These are phyloP conservation scores for Knufia fluminis DNA, from an alignment of 2,329 filamentous ascomycete species.

Conservation along the genomic window DNA sequence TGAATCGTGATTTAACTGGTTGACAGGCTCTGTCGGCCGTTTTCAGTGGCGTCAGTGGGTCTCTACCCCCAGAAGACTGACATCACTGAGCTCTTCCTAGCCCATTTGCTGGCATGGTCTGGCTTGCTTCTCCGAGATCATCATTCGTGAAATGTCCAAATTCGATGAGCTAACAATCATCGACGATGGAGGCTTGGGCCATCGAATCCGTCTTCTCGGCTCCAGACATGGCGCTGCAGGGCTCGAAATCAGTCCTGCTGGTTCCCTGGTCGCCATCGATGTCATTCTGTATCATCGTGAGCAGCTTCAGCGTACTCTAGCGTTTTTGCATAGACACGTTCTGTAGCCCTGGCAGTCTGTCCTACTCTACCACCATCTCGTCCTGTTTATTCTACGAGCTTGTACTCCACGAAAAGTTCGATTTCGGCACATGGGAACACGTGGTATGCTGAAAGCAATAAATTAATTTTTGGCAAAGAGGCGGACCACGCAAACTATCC, in stretches of 20 bases:
- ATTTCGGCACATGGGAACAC: not conserved
- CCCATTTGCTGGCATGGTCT: not conserved
- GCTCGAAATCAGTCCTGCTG: not conserved
- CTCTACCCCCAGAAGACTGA: not conserved
- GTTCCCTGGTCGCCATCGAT: not conserved
- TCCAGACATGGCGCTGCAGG: not conserved
- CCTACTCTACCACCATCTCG: too few relatives aligned
- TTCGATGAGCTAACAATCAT: not conserved
- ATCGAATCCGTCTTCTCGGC: not conserved
- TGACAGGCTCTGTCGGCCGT: not conserved
- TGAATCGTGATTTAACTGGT: not conserved
- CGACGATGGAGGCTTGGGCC: not conserved
- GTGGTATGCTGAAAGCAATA: too few relatives aligned
- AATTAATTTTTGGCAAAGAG: too few relatives aligned
- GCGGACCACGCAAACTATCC: too few relatives aligned
- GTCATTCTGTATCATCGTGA: too few relatives aligned
- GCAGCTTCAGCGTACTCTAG: too few relatives aligned
- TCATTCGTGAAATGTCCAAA: not conserved
- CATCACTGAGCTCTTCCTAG: not conserved
- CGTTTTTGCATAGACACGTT: too few relatives aligned
- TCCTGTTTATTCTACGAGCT: too few relatives aligned
- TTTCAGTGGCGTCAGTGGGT: not conserved
- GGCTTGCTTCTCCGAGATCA: not conserved
- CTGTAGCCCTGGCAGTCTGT: too few relatives aligned
- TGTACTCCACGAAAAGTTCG: too few relatives aligned